Evolutionary conservation across 1,284 basidiomycete species (phyloP).

Genomic region (Boletus sp.): DNA sequence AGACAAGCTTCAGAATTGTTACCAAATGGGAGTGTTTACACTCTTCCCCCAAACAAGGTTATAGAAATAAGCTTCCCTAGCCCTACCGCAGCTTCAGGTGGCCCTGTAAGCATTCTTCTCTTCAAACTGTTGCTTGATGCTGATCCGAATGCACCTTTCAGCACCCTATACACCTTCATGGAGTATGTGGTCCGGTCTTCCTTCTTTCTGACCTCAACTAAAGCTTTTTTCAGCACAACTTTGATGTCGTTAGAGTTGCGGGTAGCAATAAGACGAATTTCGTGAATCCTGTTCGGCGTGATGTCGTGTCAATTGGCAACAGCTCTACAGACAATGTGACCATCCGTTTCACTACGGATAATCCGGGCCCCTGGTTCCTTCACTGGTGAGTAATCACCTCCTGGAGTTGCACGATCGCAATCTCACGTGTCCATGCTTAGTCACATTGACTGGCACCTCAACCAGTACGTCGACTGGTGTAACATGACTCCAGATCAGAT

Average conservation of each 20-base stretch:
- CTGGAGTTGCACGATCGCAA: neutral
- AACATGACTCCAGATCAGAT: neutral
- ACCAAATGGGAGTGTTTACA: conserved; percentile 38
- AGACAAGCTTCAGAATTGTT: conserved; percentile 31
- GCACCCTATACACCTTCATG: conserved; percentile 42
- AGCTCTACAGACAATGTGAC: conserved; percentile 42
- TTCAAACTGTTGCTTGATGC: neutral
- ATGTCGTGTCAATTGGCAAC: conserved; percentile 30
- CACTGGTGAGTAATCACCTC: conserved; percentile 42
- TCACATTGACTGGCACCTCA: conserved; percentile 45
- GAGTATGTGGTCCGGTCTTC: conserved; percentile 27
- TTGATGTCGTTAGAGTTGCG: conserved; percentile 30
- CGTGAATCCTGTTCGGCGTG: conserved; percentile 33
- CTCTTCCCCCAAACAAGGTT: conserved; percentile 35
- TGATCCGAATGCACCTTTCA: conserved; percentile 12
- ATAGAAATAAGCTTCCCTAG: conserved; percentile 42
- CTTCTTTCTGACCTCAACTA: neutral
- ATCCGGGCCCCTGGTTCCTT: conserved; percentile 53
- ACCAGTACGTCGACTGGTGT: conserved; percentile 28
- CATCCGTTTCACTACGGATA: conserved; percentile 50
- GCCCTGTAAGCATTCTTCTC: conserved; percentile 37
- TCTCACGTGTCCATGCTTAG: conserved; percentile 21
- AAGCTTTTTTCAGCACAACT: conserved; percentile 23
- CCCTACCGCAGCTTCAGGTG: conserved; percentile 28
- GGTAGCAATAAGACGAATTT: conserved; percentile 28